phyloP scores from a whole-genome alignment of 805 yeast species.

The Candida methanosorbosa region DNA sequence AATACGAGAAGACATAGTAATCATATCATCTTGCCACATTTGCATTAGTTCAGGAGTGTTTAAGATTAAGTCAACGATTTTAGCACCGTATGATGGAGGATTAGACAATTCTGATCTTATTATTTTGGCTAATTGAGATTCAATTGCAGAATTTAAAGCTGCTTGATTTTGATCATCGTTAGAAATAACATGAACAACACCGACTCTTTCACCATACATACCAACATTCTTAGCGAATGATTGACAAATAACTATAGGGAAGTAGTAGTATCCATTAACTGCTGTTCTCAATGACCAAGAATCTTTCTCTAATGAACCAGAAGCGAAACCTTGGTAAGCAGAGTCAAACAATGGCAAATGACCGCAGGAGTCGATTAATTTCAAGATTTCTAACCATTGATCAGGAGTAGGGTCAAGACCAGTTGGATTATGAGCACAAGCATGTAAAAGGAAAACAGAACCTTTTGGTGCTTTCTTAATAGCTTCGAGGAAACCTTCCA shows the following conservation, averaged over 20 bases:
- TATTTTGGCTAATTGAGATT: slow-evolving; percentile 67
- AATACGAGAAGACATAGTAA: slow-evolving; percentile 84
- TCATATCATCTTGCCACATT: slow-evolving; percentile 81
- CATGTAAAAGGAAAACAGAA: slow-evolving; percentile 76
- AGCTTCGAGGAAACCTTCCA: slow-evolving; percentile 56
- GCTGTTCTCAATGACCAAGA: slow-evolving; percentile 76
- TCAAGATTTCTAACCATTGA: slow-evolving; percentile 71
- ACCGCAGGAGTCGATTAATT: slow-evolving; percentile 46
- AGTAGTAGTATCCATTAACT: slow-evolving; percentile 33
- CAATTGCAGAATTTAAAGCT: slow-evolving; percentile 45
- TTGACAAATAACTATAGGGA: slow-evolving; percentile 76
- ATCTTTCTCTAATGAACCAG: slow-evolving; percentile 77
- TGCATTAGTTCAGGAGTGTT: slow-evolving; percentile 53
- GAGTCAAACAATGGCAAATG: slow-evolving; percentile 86
- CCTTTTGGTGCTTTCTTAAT: slow-evolving; percentile 65
- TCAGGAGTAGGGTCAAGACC: slow-evolving; percentile 86
- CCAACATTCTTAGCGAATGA: slow-evolving; percentile 96
- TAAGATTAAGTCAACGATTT: slow-evolving; percentile 72
- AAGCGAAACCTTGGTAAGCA: slow-evolving; percentile 96
- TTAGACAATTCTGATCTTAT: slow-evolving; percentile 83
- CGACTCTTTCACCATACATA: slow-evolving; percentile 96
- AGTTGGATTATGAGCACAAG: slow-evolving; percentile 98
- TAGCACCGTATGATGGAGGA: slow-evolving; percentile 95
- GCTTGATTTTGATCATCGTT: slow-evolving; percentile 35
- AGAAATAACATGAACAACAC: slow-evolving; percentile 81